Conservation (phyloP, 805 yeast genomes). For the Starmerella riodocensis region DNA sequence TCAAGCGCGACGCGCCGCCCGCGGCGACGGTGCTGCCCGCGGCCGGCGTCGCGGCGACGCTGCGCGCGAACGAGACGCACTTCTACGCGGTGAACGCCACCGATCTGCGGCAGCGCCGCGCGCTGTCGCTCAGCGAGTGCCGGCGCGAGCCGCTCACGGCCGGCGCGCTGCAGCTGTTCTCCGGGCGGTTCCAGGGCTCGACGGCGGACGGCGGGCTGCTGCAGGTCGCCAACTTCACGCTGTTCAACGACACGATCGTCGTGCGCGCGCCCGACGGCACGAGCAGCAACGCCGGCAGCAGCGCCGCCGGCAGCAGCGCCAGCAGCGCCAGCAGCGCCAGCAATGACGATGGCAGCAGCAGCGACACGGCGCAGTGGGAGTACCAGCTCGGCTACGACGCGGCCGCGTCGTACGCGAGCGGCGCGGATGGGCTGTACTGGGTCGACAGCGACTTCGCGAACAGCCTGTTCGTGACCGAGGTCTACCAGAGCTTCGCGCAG, state of each 20-base stretch:
- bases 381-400: slow-evolving; percentile 46
- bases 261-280: slow-evolving; percentile 8
- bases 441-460: slow-evolving; percentile 61
- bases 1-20: neutral
- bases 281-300: no score
- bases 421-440: slow-evolving; percentile 26
- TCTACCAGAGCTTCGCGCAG: slow-evolving; percentile 12
- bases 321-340: no score
- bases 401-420: slow-evolving; percentile 26
- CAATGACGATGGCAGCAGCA: no score
- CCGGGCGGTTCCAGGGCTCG: slow-evolving; percentile 6
- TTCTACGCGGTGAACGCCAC: slow-evolving; percentile 19
- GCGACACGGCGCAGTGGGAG: slow-evolving; percentile 33
- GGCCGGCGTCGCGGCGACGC: slow-evolving; percentile 19
- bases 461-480: slow-evolving; percentile 45
- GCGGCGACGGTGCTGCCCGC: slow-evolving; percentile 13
- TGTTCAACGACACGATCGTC: slow-evolving; percentile 7
- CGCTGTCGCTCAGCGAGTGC: slow-evolving; percentile 15
- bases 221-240: slow-evolving; percentile 3
- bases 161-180: slow-evolving; percentile 3
- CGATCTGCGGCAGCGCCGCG: neutral
- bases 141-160: slow-evolving; percentile 5
- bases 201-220: slow-evolving; percentile 18
- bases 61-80: slow-evolving; percentile 28
- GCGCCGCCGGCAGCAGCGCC: no score